Evolutionary conservation across 495 filamentous ascomycete genomes (phyloP), one percentile per base, ranked within the genome.

Genomic region (Filosporella fistucella): DNA sequence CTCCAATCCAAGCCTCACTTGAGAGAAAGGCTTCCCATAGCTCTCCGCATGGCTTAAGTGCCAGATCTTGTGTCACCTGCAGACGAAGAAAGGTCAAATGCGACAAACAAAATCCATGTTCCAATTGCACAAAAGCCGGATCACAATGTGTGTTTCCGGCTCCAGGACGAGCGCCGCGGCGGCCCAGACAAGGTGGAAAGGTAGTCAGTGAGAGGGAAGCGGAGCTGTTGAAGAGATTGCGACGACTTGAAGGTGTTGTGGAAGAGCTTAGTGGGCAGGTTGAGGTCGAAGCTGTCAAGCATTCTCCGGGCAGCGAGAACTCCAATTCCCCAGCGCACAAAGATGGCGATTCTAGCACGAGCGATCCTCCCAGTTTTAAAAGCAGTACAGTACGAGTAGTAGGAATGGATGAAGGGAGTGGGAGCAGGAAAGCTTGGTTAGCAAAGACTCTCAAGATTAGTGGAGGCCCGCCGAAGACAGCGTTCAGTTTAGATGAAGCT

Each of bases 121-220:
- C 81, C 42, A 94, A 96, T 58, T 96, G 90, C 64, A 74, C 76
- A 39, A 83, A 82, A 57, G 84, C 83, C 9, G 80, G 82, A 22
- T 85, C 85, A 47, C 81, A 89, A 59, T 96, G 90, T 63, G 67
- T 90, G 22, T 95, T 89, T 61, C 90, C 90, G 1, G 80, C 84
- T 1, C 89, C 88, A 0, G 88, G 87, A 13, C 73, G 90, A 43
- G 89, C 90, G 11, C 88, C 87, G 10, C 74, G 87, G 40, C 77
- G 82, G 55, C 71, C 81, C 40, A 74, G 85, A 54, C 70, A 74
- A 38, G 43, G 76, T 70, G 53, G 57, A 51, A 36, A 76, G 69
- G 36, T 40, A 10, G 42, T 48, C 52, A 79, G 69, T 53, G 74
- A 77, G 29, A 78, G 81, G 21, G 84, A 94, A 64, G 75, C 81